phyloP scores from a whole-genome alignment of 108 stramenopile species.

The Bacterosira constricta region DNA sequence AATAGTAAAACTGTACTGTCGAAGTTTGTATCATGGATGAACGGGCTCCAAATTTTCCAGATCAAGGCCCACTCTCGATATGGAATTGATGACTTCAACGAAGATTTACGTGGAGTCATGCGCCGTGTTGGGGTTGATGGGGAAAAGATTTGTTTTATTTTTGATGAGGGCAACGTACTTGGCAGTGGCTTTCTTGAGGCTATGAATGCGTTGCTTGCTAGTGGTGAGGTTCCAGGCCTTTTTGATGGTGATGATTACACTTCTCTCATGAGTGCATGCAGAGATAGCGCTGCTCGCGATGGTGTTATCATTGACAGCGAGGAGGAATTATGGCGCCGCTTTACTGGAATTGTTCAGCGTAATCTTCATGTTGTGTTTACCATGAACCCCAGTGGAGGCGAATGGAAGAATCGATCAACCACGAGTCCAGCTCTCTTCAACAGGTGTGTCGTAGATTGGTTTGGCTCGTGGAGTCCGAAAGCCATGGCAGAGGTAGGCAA shows the following conservation, averaged over 20 bases:
- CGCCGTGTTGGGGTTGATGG: conserved; percentile 94
- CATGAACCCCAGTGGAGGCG: conserved; percentile 96
- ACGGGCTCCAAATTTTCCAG: conserved; percentile 95
- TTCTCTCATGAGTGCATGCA: conserved; percentile 89
- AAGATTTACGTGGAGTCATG: conserved; percentile 94
- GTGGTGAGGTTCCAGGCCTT: conserved; percentile 99
- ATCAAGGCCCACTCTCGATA: conserved; percentile 92
- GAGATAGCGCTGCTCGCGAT: conserved; percentile 86
- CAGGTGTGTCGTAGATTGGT: conserved; percentile 99
- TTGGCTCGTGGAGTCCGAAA: conserved; percentile 94
- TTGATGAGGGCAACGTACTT: conserved; percentile 96
- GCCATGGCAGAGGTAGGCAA: conserved; percentile 92
- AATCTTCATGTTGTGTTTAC: conserved; percentile 99
- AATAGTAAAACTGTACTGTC: conserved; percentile 67
- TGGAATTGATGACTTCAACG: conserved; percentile 95
- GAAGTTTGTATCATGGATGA: conserved; percentile 96
- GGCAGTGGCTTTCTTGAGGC: conserved; percentile 96
- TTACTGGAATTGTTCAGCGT: conserved; percentile 91
- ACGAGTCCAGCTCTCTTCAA: conserved; percentile 99
- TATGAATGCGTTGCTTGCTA: conserved; percentile 99
- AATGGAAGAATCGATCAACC: conserved; percentile 93
- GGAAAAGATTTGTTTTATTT: conserved; percentile 98
- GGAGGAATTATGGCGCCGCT: conserved; percentile 92
- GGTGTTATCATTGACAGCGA: conserved; percentile 92
- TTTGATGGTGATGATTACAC: conserved; percentile 98